Evolutionary conservation across 371 early-diverging fungal species (phyloP).

Genomic region (Syncephalastrum monosporum): DNA sequence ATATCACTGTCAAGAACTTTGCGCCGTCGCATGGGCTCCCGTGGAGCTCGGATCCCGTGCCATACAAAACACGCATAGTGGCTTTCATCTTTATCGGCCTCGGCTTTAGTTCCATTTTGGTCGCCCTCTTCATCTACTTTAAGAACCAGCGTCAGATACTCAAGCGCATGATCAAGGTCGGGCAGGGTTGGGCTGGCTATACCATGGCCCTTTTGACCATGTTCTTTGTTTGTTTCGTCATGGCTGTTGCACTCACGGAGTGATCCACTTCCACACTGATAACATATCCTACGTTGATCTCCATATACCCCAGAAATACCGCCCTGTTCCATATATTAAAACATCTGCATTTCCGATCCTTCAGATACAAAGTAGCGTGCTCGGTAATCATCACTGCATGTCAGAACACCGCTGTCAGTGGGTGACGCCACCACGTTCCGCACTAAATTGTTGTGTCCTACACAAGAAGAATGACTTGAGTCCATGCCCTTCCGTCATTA

Average conservation of each 20-base stretch:
- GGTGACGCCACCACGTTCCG: slow-evolving; percentile 47
- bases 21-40: slow-evolving; percentile 40
- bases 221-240: slow-evolving; percentile 38
- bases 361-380: slow-evolving; percentile 37
- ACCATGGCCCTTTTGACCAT: slow-evolving; percentile 31
- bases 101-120: slow-evolving; percentile 31
- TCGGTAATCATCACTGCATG: slow-evolving; percentile 55
- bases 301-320: too few relatives aligned
- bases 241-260: slow-evolving; percentile 36
- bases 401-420: slow-evolving; percentile 44
- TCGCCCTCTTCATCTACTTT: slow-evolving; percentile 32
- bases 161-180: slow-evolving; percentile 29
- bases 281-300: not conserved
- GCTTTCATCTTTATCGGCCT: slow-evolving; percentile 37
- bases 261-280: not conserved
- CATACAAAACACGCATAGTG: slow-evolving; percentile 22
- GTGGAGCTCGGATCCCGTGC: slow-evolving; percentile 28
- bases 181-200: slow-evolving; percentile 44
- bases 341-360: too few relatives aligned
- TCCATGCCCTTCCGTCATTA: not conserved
- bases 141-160: slow-evolving; percentile 37
- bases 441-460: slow-evolving; percentile 47
- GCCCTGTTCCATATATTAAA: too few relatives aligned
- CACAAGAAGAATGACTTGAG: not conserved
- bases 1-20: slow-evolving; percentile 33